Base-by-base conservation (phyloP, 2,329 filamentous ascomycete species). In the Metarhizium album region DNA sequence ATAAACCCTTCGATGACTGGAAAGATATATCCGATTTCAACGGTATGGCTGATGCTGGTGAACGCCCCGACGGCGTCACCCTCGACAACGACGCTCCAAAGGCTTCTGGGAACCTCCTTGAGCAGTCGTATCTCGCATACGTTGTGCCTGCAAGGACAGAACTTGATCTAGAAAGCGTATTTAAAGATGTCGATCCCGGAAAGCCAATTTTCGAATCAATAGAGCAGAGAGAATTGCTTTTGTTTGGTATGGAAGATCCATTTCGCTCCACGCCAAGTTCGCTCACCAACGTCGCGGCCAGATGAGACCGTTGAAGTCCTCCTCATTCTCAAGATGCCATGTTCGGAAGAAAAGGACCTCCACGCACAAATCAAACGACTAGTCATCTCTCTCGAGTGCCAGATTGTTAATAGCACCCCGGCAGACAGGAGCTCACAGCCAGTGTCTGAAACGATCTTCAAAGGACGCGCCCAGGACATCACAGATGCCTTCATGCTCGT, bases 231-330 rank as follows among this genome's bases (percentile, higher is more conserved):
- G 75, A 84, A 38, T 74, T 76, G 50, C 70, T 90, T 38, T 85
- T 87, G 62, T 88, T 90, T 62, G 86, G 86, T 89, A 72, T 58
- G 78, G 8, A 23, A 43, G 4, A 13, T 14, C 16, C 40, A 9
- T 22, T 14, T 24, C 22, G 4, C 22, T 27, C 40, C 22, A 3
- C 8, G n/a, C 13, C 16, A 22, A 22, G 18, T 43, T n/a, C 40
- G 22, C 40, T 43, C 22, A 24, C 40, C 14, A 76, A 70, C 61
- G 16, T 13, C 2, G 62, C 52, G 69, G 20, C 52, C 69, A 90
- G 86, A 90, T 76, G 86, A 90, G 71, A 80, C 80, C 24, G 75
- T 86, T 51, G 72, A 83, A 55, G 74, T 89, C 18, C 81, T 86
- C 60, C 70, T 90, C 54, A 73, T 87, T 11, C 74, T 90, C 52